phyloP scores from a whole-genome alignment of 2,329 filamentous ascomycete species.

The Diaporthe sp. region DNA sequence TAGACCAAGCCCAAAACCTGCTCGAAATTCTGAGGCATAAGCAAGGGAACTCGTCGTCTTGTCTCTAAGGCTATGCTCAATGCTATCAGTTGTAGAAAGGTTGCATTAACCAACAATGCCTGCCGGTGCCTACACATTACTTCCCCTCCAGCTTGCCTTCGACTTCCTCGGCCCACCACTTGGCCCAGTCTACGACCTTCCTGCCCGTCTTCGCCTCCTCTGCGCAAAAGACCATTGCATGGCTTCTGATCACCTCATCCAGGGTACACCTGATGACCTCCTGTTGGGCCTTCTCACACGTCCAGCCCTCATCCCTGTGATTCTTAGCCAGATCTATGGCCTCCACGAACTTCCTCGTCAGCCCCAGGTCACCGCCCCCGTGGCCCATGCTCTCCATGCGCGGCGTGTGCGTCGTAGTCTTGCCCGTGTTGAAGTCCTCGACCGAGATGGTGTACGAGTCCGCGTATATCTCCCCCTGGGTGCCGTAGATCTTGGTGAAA shows the following conservation, averaged over 20 bases:
- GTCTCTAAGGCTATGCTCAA: too few species aligned
- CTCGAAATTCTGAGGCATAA: not conserved
- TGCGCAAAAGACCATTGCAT: conserved; percentile 93
- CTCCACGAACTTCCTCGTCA: conserved; percentile 84
- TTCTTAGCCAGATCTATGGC: conserved; percentile 86
- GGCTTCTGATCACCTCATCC: conserved; percentile 89
- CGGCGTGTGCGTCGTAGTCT: conserved; percentile 70
- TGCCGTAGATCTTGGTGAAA: conserved; percentile 87
- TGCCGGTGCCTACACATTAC: not conserved
- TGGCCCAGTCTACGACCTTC: conserved; percentile 79
- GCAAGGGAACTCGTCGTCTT: not conserved
- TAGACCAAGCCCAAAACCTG: not conserved
- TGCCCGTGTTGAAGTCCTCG: conserved; percentile 75
- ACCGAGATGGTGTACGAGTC: conserved; percentile 83
- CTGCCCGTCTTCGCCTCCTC: conserved; percentile 83
- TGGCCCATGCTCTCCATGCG: conserved; percentile 71
- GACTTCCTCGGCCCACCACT: conserved; percentile 79
- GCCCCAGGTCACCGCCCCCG: conserved; percentile 83
- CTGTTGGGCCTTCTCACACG: conserved; percentile 78
- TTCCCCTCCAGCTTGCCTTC: conserved; percentile 42
- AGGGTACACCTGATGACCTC: conserved; percentile 84
- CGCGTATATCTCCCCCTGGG: conserved; percentile 86
- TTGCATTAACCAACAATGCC: not conserved
- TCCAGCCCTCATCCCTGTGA: conserved; percentile 75
- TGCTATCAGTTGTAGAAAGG: not conserved